Evolutionary conservation across 2,329 filamentous ascomycete species (phyloP), one percentile per base, ranked within the genome.

Genomic region (Sporothrix humicola): DNA sequence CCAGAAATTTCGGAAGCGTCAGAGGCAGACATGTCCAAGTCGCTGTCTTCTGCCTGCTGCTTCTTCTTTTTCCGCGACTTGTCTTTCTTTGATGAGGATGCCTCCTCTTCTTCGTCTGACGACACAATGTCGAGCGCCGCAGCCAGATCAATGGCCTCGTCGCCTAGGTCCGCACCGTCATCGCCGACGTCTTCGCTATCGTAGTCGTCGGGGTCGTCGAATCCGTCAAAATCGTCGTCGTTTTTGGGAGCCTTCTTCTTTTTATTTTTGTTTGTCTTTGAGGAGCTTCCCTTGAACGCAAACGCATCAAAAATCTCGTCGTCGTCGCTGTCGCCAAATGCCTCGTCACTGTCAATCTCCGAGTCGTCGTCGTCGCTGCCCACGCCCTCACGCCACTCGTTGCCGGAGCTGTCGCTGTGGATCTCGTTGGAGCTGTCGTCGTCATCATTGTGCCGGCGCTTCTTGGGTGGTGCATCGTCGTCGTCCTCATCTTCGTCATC

Each of bases 261-360:
- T 74, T 79, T 78, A 76, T 82, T 83, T 61, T 76, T 77, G 31
- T 75, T 75, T 44, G 74, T 79, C 72, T 81, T 82, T 66, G 82
- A 83, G 68, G 82, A 82, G 78, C 84, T 86, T 12, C 86, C 87
- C 0, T 86, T 78, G 74, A 90, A 90, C 0, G 85, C 79, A 78
- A 91, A 97, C 12, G 90, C 93, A 76, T 94, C 90, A 77, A 97
- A 97, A 76, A 87, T 88, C 80, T 97, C 95, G 79, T 96, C 95
- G 79, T 96, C 91, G 79, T 97, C 95, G 78, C 93, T 96, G 76
- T 93, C 91, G 3, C 94, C 93, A 85, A 97, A 94, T 1, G 95
- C 95, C 78, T 97, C 93, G 79, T 91, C 89, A 77, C 87, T 89
- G 77, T 91, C 89, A 71, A 90, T 87, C 74, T 90, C 89, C 5